Base-by-base conservation (phyloP, 371 early-diverging fungal genomes). In the Coemansia sp. region DNA sequence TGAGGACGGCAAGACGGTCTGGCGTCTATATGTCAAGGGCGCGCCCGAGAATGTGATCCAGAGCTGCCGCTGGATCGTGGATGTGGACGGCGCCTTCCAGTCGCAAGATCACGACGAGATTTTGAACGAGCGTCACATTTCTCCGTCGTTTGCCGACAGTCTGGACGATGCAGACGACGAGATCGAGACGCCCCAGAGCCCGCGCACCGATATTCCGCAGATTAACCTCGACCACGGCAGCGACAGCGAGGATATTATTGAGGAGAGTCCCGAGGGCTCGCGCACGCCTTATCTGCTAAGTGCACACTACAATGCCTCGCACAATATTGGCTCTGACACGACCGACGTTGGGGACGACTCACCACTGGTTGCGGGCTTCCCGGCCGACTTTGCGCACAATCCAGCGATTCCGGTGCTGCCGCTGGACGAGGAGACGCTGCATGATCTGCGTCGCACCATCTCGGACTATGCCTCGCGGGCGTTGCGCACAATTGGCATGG, bases 401-500 rank as follows among this genome's bases (percentile, higher is more conserved):
- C 68, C 71, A 3, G 71, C 66, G 0, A 54, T 78, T n/a, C 72
- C 78, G 1, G 75, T 70, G 40, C 62, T 78, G n/a, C 67, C 78
- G 2, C 38, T 78, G 63, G 74, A 66, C 60, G 66, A 72, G 31
- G 77, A 66, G 61, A 65, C 68, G 10, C 46, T 66, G 42, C 64
- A 44, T 10, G 81, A 83, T n/a, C 84, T 85, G 68, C 81, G 83
- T 9, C 77, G 77, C 5, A 77, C 83, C 3, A 94, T 97, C 60
- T 81, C 84, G 5, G 64, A 71, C n/a, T 97, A 88, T 70, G 95
- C 98, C n/a, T 81, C 87, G 60, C 78, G 89, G 53, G 90, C 94
- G 2, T 86, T 97, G 54, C 89, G 97, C 48, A 97, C 98, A 4
- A 93, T 98, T 72, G 87, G 87, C 44, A 58, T 94, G 34, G 90